These are phyloP conservation scores for Albizia julibrissin DNA, from an alignment of 306 rosid genomes.

Conservation along the genomic window DNA sequence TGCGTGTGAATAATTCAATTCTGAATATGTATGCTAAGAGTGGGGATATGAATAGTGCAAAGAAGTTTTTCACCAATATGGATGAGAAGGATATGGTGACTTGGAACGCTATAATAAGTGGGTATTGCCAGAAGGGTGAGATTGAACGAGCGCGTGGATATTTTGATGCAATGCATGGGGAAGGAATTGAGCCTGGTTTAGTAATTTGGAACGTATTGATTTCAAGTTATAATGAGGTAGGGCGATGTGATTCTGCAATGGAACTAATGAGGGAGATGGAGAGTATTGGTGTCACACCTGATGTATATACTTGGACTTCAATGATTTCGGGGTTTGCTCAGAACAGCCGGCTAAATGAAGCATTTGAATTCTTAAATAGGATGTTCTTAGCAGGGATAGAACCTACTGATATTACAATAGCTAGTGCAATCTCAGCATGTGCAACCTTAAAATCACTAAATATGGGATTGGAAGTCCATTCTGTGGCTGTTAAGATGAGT, in stretches of 20 bases:
- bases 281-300: constrained; percentile 65
- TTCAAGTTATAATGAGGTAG: constrained; percentile 65
- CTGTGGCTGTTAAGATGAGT: constrained; percentile 65
- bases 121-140: constrained; percentile 68
- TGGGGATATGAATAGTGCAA: constrained; percentile 61
- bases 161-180: constrained; percentile 63
- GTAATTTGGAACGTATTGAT: constrained; percentile 89
- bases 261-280: constrained; percentile 87
- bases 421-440: constrained; percentile 75
- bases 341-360: constrained; percentile 55
- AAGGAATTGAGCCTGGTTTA: constrained; percentile 64
- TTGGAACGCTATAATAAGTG: constrained; percentile 77
- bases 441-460: constrained; percentile 60
- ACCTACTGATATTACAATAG: constrained; percentile 71
- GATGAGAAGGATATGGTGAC: constrained; percentile 59
- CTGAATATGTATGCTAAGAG: constrained; percentile 70
- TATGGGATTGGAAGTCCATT: constrained; percentile 73
- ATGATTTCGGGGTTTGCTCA: constrained; percentile 91
- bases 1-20: constrained; percentile 59
- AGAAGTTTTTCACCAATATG: constrained; percentile 63
- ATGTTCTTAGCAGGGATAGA: constrained; percentile 65
- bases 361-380: constrained; percentile 67
- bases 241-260: constrained; percentile 66
- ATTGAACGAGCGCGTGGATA: constrained; percentile 55
- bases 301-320: constrained; percentile 95